These are phyloP conservation scores for Ogataea haglerorum DNA, from an alignment of 805 yeast genomes.

Conservation along the genomic window DNA sequence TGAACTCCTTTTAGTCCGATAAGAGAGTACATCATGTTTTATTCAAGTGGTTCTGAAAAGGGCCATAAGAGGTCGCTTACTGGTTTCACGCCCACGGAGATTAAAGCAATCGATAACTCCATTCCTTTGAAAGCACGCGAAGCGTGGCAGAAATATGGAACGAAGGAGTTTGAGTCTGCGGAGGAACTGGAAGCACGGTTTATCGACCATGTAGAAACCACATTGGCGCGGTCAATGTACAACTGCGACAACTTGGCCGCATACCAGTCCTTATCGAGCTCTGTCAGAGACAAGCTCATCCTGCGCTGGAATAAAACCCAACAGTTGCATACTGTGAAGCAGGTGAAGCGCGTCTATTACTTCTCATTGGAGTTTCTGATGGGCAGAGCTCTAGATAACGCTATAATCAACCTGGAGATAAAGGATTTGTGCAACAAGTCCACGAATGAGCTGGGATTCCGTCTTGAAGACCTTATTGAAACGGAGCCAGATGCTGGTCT, in stretches of 20 bases:
- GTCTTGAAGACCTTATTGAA: conserved; percentile 77
- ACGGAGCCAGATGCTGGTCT: conserved; percentile 93
- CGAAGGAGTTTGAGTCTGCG: conserved; percentile 44
- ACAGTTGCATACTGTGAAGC: conserved; percentile 79
- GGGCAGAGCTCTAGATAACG: conserved; percentile 96
- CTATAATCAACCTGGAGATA: conserved; percentile 74
- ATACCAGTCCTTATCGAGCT: conserved; percentile 79
- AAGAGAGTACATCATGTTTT: neutral
- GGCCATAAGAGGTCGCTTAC: conserved; percentile 73
- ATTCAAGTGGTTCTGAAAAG: conserved; percentile 2
- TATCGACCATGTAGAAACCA: conserved; percentile 84
- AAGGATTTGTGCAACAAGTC: conserved; percentile 57
- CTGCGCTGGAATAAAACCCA: conserved; percentile 93
- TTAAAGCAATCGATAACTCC: conserved; percentile 72
- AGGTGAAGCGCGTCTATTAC: conserved; percentile 83
- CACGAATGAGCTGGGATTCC: conserved; percentile 75
- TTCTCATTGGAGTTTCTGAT: conserved; percentile 83
- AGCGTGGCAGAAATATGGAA: conserved; percentile 71
- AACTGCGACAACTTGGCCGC: conserved; percentile 93
- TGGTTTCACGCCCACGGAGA: conserved; percentile 89
- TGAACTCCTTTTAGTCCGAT: too few species aligned
- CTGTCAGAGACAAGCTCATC: conserved; percentile 75
- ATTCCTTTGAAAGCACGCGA: conserved; percentile 78
- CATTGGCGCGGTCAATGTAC: conserved; percentile 86
- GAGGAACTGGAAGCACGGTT: conserved; percentile 65